phyloP scores from a whole-genome alignment of 177 flowering plant species.

The Vitis hybrid region DNA sequence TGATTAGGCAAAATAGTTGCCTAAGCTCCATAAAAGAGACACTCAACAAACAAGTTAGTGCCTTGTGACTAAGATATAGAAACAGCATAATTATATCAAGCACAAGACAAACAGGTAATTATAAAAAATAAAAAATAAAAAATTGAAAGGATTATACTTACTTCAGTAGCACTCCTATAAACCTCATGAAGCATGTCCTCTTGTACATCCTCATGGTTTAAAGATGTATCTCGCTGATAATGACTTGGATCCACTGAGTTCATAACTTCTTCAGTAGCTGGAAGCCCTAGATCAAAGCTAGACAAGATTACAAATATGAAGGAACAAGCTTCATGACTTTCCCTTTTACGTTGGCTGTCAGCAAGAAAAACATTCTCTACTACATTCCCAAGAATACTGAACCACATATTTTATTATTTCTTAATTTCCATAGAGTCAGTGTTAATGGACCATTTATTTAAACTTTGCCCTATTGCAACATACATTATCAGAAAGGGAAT shows the following conservation, averaged over 20 bases:
- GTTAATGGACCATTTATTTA: no score
- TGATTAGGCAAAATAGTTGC: background rate
- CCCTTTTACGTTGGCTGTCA: no score
- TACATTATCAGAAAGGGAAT: no score
- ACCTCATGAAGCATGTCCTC: conserved; percentile 59
- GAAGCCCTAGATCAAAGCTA: conserved; percentile 13
- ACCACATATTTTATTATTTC: background rate
- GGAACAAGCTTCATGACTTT: background rate
- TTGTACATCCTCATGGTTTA: conserved; percentile 31
- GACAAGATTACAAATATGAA: background rate
- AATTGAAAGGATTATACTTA: conserved; percentile 28
- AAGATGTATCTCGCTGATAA: conserved; percentile 20
- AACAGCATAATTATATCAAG: no score
- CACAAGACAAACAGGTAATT: background rate
- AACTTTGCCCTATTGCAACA: no score
- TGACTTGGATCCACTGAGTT: conserved; percentile 27
- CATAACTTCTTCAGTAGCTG: conserved; percentile 29
- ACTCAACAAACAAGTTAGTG: background rate
- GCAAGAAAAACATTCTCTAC: background rate
- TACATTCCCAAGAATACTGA: background rate
- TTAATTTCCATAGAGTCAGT: no score
- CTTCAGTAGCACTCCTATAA: conserved; percentile 43
- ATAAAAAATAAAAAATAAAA: background rate
- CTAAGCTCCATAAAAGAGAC: background rate
- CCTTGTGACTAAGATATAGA: no score